A percentile compares a stretch with the other conserved stretches of the same genome.
Conservation (phyloP, 805 yeast species). For the Candida tibetensis region DNA sequence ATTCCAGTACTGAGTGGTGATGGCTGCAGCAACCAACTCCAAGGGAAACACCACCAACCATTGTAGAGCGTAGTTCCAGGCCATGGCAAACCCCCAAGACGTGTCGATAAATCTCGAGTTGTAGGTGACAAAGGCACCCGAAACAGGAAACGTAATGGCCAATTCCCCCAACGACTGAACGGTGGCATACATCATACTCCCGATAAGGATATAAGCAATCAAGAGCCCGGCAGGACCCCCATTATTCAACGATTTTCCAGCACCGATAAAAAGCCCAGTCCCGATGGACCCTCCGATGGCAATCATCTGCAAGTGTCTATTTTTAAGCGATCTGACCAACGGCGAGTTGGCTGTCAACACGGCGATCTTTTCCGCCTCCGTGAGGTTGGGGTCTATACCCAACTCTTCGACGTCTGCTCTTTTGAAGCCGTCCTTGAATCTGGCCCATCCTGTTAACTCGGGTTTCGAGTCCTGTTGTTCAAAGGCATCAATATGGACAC, state of each 20-base stretch:
- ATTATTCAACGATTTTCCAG: conserved; percentile 55
- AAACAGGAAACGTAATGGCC: conserved; percentile 43
- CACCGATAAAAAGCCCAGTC: conserved; percentile 76
- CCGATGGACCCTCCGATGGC: conserved; percentile 85
- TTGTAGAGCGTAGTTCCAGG: conserved; percentile 68
- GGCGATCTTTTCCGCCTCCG: conserved; percentile 47
- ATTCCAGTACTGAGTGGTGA: conserved; percentile 55
- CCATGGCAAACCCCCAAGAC: conserved; percentile 68
- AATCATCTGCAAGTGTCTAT: conserved; percentile 75
- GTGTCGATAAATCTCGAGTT: conserved; percentile 65
- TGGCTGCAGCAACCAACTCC: conserved; percentile 62
- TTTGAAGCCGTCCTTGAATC: conserved; percentile 31
- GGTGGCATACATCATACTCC: conserved; percentile 35
- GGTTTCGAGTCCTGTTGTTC: conserved; percentile 18
- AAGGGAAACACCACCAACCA: conserved; percentile 64
- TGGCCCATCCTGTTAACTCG: conserved; percentile 14
- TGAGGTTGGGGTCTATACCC: conserved; percentile 44
- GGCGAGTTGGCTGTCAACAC: conserved; percentile 46
- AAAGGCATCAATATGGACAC: conserved; percentile 34
- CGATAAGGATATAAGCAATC: conserved; percentile 38
- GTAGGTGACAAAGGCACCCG: conserved; percentile 49
- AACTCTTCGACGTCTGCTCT: conserved; percentile 32
- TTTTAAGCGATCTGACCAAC: conserved; percentile 49
- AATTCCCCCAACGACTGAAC: conserved; percentile 46
- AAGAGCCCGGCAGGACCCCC: conserved; percentile 70